Conservation (phyloP, 768 basidiomycete species). For the Lentinula guzmanii region DNA sequence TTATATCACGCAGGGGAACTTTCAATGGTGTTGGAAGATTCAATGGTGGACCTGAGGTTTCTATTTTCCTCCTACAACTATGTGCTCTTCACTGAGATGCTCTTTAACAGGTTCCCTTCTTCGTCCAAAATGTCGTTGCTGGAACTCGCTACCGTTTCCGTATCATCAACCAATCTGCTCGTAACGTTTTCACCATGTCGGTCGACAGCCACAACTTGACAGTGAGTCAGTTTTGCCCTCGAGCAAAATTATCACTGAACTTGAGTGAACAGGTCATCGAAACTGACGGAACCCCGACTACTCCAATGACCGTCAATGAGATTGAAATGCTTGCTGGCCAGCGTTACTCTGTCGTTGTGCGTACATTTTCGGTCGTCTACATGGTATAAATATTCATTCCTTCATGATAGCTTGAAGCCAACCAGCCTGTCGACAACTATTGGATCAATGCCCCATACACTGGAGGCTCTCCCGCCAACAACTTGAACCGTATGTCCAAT, state of each 20-base stretch:
- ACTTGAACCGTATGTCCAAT: constrained; percentile 23
- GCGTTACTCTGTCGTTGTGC: constrained; percentile 15
- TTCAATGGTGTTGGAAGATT: constrained; percentile 22
- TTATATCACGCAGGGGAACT: neutral
- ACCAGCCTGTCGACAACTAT: constrained; percentile 41
- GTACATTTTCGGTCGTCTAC: neutral
- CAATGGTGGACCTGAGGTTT: constrained; percentile 30
- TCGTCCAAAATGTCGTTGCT: constrained; percentile 24
- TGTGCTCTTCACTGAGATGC: constrained; percentile 20
- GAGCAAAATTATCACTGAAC: constrained; percentile 11
- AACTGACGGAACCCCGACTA: constrained; percentile 32
- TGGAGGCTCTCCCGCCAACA: constrained; percentile 22
- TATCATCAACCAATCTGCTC: constrained; percentile 33
- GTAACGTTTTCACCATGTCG: constrained; percentile 32
- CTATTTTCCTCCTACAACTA: neutral
- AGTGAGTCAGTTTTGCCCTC: constrained; percentile 12
- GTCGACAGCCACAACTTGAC: constrained; percentile 31
- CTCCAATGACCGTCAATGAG: neutral
- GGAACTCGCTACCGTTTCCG: constrained; percentile 41
- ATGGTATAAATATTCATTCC: neutral
- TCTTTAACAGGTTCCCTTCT: constrained; percentile 26
- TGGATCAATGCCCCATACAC: constrained; percentile 34
- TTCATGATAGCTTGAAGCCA: constrained; percentile 20
- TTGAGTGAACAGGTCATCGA: constrained; percentile 23
- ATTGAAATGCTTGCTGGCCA: constrained; percentile 11